These are phyloP conservation scores for Globisporangium polare DNA, from an alignment of 352 stramenopile genomes.

Conservation along the genomic window DNA sequence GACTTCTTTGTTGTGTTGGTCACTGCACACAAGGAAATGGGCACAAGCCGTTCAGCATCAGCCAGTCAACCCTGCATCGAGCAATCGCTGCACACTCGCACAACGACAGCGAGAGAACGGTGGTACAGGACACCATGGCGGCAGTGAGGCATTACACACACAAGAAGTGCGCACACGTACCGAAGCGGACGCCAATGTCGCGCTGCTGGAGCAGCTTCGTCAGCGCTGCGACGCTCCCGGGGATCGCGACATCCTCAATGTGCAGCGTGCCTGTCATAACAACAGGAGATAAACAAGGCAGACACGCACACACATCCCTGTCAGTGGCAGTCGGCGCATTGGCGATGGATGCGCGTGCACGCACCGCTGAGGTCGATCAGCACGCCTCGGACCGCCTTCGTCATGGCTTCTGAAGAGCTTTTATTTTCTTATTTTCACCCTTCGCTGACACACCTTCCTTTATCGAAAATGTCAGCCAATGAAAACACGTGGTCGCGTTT, in stretches of 20 bases:
- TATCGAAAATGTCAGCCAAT: no score
- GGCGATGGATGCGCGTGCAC: no score
- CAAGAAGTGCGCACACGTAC: slow-evolving; percentile 18
- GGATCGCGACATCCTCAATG: slow-evolving; percentile 43
- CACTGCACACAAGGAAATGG: slow-evolving; percentile 22
- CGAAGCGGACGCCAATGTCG: slow-evolving; percentile 43
- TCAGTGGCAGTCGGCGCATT: no score
- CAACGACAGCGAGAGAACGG: background rate
- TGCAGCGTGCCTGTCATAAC: slow-evolving; percentile 40
- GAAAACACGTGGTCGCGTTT: no score
- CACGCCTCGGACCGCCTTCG: slow-evolving; percentile 31
- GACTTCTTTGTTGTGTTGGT: slow-evolving; percentile 75
- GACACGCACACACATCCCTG: no score
- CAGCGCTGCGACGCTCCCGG: slow-evolving; percentile 33
- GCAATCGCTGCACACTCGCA: background rate
- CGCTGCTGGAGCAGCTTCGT: slow-evolving; percentile 25
- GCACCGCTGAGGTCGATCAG: slow-evolving; percentile 55
- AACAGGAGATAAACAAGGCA: background rate
- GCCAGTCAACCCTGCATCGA: background rate
- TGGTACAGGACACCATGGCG: background rate
- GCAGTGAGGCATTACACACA: background rate
- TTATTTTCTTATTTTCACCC: no score
- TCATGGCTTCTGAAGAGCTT: no score
- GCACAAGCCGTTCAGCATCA: background rate
- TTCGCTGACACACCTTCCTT: no score